Percentiles rank a stretch among this genome's conserved stretches.
Evolutionary conservation across 2,329 filamentous ascomycete genomes (phyloP).

Genomic region (Diatrype stigma): DNA sequence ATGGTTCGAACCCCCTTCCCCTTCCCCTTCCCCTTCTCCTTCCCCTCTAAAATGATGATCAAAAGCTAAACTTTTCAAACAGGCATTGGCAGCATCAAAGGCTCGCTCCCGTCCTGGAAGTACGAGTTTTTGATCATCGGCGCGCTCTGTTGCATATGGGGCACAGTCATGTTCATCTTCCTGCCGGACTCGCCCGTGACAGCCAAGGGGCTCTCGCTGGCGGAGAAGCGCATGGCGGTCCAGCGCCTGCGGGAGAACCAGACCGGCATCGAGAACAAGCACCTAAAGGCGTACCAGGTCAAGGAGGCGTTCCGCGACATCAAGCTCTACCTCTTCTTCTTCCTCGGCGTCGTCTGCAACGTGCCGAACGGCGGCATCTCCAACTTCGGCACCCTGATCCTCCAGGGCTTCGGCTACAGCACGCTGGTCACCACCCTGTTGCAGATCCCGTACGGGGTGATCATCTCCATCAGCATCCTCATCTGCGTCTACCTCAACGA

Average conservation of each 20-base stretch:
- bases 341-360: conserved; percentile 46
- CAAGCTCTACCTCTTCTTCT: conserved; percentile 50
- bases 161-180: conserved; percentile 32
- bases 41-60: background rate
- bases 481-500: conserved; percentile 18
- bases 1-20: conserved; percentile 28
- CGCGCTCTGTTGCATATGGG: conserved; percentile 29
- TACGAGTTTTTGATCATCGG: conserved; percentile 40
- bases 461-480: conserved; percentile 19
- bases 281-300: conserved; percentile 32
- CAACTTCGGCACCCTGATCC: conserved; percentile 57
- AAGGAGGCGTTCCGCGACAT: conserved; percentile 34
- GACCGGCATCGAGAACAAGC: conserved; percentile 33
- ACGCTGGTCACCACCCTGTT: conserved; percentile 50
- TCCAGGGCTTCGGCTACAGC: conserved; percentile 51
- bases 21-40: conserved; percentile 1
- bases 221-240: conserved; percentile 33
- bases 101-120: conserved; percentile 43
- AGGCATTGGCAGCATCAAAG: conserved; percentile 47
- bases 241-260: conserved; percentile 34
- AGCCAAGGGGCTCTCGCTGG: conserved; percentile 43
- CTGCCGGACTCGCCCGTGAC: conserved; percentile 49
- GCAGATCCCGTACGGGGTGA: conserved; percentile 38
- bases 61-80: conserved; percentile 2
- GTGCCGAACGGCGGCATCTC: conserved; percentile 53